Evolutionary conservation across 1,284 basidiomycete species (phyloP), one percentile per base, ranked within the genome.

Genomic region (Anthracocystis panici-leucophaei): DNA sequence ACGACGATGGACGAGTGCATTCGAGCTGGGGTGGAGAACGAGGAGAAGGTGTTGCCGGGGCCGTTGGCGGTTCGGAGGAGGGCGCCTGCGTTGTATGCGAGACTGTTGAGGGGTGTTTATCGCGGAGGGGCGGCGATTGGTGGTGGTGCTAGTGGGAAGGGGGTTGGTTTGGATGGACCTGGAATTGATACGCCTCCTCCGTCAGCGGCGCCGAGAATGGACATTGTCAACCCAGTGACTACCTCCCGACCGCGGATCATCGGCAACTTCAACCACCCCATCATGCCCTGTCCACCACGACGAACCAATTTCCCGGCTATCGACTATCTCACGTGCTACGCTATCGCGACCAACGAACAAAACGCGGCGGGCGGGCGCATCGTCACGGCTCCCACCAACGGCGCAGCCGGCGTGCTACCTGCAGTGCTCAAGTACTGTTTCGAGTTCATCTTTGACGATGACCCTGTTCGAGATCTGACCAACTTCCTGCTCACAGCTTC

Each of bases 1-100:
- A 84, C 87, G 53, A 92, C 94, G 2, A 97, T 97, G 95, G 95
- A 97, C 84, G 90, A 91, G 63, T 96, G 94, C 83, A 97, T 97
- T 73, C 91, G 91, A 21, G 89, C 90, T 3, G 95, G 95, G 25
- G 94, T 97, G 18, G 91, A 92, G 10, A 89, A 92, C 0, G 88
- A 88, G 0, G 93, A 96, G 75, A 88, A 88, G 46, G 89, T 89
- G 18, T 89, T 98, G 6, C 96, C 96, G 0, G 95, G 96, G 21
- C 89, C 93, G 11, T 86, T 98, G 35, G 65, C 64, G 5, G 74
- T 84, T 52, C 58, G 74, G 51, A 48, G 82, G 23, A 58, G 82
- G 3, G 82, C 82, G 3, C 82, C 82, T 4, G 44, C 51, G 35
- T 59, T 84, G 11, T 84, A 98, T 85, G 88, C 90, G 71, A 89